Evolutionary conservation across 2,329 filamentous ascomycete species (phyloP).

Genomic region (Aspergillus terreus): DNA sequence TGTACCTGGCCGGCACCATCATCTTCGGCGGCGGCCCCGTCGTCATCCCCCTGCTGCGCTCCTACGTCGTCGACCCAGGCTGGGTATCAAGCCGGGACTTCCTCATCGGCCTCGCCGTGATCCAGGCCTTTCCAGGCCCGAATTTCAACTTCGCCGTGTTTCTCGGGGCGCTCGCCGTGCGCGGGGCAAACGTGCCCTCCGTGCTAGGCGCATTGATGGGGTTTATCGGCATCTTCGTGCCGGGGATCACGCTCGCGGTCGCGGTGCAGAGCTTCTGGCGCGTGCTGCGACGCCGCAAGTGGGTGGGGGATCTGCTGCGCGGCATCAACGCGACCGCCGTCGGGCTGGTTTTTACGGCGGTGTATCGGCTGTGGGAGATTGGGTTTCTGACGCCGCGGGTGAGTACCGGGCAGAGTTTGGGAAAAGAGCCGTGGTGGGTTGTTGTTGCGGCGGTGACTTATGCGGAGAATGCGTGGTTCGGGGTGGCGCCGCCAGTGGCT

Average conservation of each 20-base stretch:
- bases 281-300: constrained; percentile 43
- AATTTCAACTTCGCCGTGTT: constrained; percentile 53
- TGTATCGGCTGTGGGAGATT: constrained; percentile 61
- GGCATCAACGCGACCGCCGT: constrained; percentile 60
- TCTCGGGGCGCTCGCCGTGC: constrained; percentile 51
- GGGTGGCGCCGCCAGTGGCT: constrained; percentile 39
- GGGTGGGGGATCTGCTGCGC: constrained; percentile 49
- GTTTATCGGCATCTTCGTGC: constrained; percentile 43
- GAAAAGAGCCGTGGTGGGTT: constrained; percentile 61
- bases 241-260: constrained; percentile 33
- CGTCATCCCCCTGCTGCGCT: constrained; percentile 60
- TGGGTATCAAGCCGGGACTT: constrained; percentile 71
- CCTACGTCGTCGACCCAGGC: constrained; percentile 60
- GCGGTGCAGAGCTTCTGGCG: constrained; percentile 52
- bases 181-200: constrained; percentile 24
- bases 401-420: constrained; percentile 51
- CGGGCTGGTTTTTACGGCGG: constrained; percentile 61
- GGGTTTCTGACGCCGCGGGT: constrained; percentile 54
- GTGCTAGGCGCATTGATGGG: constrained; percentile 50
- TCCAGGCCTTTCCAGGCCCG: constrained; percentile 65
- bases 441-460: constrained; percentile 54
- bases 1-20: constrained; percentile 70
- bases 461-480: constrained; percentile 48
- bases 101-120: constrained; percentile 67
- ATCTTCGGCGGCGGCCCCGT: constrained; percentile 64